Base-by-base conservation (phyloP, 2,329 filamentous ascomycete species). In the Penicillium paneum region DNA sequence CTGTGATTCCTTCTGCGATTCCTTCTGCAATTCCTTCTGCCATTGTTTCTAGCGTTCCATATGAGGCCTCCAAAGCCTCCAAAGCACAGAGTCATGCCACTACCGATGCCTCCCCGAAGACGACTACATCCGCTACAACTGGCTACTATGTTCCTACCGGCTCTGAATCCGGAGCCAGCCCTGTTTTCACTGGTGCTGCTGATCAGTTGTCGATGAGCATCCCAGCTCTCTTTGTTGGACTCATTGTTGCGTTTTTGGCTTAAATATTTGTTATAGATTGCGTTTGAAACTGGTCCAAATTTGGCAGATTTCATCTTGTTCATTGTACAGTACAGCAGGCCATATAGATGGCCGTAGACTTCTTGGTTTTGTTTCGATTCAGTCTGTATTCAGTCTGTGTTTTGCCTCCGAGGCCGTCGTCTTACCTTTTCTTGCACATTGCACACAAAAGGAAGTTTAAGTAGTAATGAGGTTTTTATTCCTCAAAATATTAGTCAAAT, bases 131-230 rank as follows among this genome's bases (percentile, higher is more conserved):
- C 5, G 31, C 38, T 17, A 36, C 44, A 12, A 29, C 52, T 28
- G 28, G 19, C 1, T 17, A 28, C 46, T 54, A 34, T 26, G 39
- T 50, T 26, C 34, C 52, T 3, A 50, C 28, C n/a, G 39, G 26
- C 8, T 44, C 52, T 29, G 15, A 38, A 19, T 44, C 47, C 7
- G 44, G 51, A 26, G 32, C 12, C 6, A 19, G 39, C 28, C 52
- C 52, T 13, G 34, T 50, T 13, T 54, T 54, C 21, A 54, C 52
- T 5, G 52, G 52, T 8, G 46, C 46, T n/a, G 52, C 46, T 6
- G 32, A 39, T 29, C 34, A 34, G 1, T 5, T 50, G 24, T 44
- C 36, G 3, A 12, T 42, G 26, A 54, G 52, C 39, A 19, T 44
- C 8, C 29, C 46, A 0, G 40, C 46, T 26, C 31, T 54, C 19